Percentiles rank a stretch among this genome's conserved stretches.
These are phyloP conservation scores for Drechslerella coelobrocha DNA, from an alignment of 2,329 filamentous ascomycete species.

Conservation along the genomic window DNA sequence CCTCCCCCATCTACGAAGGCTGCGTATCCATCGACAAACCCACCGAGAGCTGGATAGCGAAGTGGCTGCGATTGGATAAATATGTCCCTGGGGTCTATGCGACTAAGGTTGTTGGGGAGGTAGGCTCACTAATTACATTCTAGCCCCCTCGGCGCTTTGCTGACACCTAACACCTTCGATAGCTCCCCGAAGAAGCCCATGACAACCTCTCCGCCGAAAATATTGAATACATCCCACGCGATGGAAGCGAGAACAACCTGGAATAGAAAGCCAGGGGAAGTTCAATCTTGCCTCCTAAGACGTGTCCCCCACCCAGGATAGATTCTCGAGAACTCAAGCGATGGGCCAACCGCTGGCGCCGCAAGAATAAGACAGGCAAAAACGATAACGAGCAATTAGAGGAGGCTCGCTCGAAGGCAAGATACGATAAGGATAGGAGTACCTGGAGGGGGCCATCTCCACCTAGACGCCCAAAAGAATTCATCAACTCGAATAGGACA, in stretches of 20 bases:
- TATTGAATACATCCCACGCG: slow-evolving; percentile 68
- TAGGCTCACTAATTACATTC: slow-evolving; percentile 57
- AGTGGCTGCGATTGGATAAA: slow-evolving; percentile 88
- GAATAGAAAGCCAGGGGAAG: slow-evolving; percentile 15
- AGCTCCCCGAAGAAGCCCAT: slow-evolving; percentile 70
- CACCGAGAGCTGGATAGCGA: slow-evolving; percentile 88
- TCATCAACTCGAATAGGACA: too few relatives aligned
- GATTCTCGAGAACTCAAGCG: background rate
- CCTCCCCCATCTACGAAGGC: slow-evolving; percentile 93
- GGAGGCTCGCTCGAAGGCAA: background rate
- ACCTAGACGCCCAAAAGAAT: too few relatives aligned
- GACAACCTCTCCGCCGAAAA: slow-evolving; percentile 69
- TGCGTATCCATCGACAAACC: slow-evolving; percentile 85
- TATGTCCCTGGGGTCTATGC: slow-evolving; percentile 92
- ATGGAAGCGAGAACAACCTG: slow-evolving; percentile 54
- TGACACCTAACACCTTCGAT: slow-evolving; percentile 7
- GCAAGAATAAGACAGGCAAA: background rate
- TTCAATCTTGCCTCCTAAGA: background rate
- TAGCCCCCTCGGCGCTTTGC: background rate
- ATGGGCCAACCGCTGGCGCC: background rate
- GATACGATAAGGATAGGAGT: too few relatives aligned
- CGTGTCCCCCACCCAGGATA: background rate
- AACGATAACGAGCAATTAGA: background rate
- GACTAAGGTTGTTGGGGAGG: slow-evolving; percentile 86
- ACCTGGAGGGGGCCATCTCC: background rate